Percentiles rank a stretch among this genome's conserved stretches.
These are phyloP conservation scores for Botrytis tulipae DNA, from an alignment of 2,329 filamentous ascomycete genomes.

Conservation along the genomic window DNA sequence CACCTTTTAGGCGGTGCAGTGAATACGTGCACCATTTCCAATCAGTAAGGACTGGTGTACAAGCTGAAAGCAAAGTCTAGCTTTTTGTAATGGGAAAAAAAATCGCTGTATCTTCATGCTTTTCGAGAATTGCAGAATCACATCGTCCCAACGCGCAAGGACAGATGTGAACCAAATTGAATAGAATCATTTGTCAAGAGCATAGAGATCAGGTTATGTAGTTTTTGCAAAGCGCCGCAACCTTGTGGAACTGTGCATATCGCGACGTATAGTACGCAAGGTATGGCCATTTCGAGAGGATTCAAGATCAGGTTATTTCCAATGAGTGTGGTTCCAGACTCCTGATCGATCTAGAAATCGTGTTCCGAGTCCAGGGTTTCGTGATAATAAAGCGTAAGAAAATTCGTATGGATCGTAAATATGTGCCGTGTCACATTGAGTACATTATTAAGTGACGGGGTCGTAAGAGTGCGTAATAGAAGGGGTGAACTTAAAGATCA, in stretches of 20 bases:
- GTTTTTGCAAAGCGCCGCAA: background rate
- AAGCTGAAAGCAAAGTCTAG: background rate
- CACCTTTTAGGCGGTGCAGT: background rate
- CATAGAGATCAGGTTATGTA: background rate
- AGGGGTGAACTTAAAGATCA: background rate
- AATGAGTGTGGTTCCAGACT: background rate
- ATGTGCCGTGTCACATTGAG: background rate
- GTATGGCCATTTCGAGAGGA: background rate
- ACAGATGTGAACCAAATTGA: background rate
- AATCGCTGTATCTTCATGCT: background rate
- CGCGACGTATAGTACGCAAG: background rate
- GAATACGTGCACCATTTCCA: background rate
- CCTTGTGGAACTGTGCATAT: background rate
- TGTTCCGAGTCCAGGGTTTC: constrained; percentile 2
- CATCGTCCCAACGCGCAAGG: background rate
- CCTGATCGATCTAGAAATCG: background rate
- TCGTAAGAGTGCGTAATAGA: background rate
- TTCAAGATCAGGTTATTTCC: constrained; percentile 1
- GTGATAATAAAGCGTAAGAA: background rate
- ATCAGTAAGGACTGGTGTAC: constrained; percentile 7
- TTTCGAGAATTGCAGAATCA: background rate
- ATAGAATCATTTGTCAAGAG: background rate
- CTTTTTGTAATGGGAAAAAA: background rate
- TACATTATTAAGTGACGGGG: background rate
- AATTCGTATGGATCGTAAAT: background rate